Conservation (phyloP, 768 basidiomycete species). For the Rhodotorula taiwanensis region DNA sequence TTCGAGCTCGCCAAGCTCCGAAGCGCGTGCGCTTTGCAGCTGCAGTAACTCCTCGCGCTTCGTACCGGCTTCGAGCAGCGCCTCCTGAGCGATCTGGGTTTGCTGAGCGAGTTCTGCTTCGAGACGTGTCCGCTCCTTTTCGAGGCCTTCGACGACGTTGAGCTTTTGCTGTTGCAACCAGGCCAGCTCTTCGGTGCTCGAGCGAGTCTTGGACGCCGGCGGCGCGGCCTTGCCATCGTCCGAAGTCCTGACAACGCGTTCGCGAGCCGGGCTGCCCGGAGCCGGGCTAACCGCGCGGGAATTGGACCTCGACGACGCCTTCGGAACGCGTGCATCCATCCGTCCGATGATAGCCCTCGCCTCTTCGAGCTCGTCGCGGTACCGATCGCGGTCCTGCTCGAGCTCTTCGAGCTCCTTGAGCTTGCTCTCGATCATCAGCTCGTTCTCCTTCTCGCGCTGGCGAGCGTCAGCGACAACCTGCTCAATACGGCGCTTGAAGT, state of each 20-base stretch:
- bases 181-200: neutral
- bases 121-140: slow-evolving; percentile 4
- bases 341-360: no score
- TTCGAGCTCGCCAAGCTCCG: neutral
- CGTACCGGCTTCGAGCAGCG: neutral
- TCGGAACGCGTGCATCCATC: neutral
- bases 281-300: no score
- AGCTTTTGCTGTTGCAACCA: slow-evolving; percentile 1
- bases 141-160: neutral
- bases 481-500: neutral
- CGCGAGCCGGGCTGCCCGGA: no score
- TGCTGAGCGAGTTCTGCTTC: neutral
- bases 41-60: neutral
- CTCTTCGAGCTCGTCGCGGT: neutral
- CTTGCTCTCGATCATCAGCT: neutral
- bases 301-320: neutral
- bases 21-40: neutral
- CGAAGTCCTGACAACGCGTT: no score
- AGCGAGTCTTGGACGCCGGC: no score
- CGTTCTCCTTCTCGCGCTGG: neutral
- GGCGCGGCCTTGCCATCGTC: no score
- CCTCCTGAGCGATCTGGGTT: slow-evolving; percentile 1
- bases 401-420: slow-evolving; percentile 2
- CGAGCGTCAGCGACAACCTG: neutral
- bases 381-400: slow-evolving; percentile 6